Evolutionary conservation across 2,329 filamentous ascomycete species (phyloP), one percentile per base, ranked within the genome.

Genomic region (Orbilia quercus): DNA sequence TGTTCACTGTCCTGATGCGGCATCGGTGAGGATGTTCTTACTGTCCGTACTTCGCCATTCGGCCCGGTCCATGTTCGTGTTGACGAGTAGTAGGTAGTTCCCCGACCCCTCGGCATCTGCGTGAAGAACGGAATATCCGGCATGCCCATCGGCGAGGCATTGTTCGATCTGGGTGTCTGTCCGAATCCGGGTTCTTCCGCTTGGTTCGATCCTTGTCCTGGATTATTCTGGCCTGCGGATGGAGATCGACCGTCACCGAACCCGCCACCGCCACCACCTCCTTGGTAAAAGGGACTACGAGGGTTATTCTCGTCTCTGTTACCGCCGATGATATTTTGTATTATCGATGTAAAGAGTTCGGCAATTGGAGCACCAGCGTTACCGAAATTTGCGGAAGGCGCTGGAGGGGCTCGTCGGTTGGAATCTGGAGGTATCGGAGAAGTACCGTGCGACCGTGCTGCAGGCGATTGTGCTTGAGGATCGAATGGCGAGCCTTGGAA

Each of bases 331-430:
- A 74, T 74, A 58, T 55, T 74, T 31, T 66, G 63, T 50, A 74
- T 62, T 62, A 74, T 74, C n/a, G 70, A 74, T 18, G 70, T 51
- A 28, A 74, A 67, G 54, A 74, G 67, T 23, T 74, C 70, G 2
- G 55, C 42, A 54, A 74, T 67, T 22, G 67, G 67, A 9, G 55
- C 47, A 11, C 47, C 54, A 2, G 16, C 28, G 22, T 74, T 72
- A 12, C 67, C 67, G 20, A 64, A 72, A 28, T 72, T 72, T 20
- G 67, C 36, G n/a, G 67, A 67, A 16, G 70, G 25, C 25, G 40
- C 48, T 7, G 53, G 54, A 28, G 60, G 40, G n/a, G 70, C 7
- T 25, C 62, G 55, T 57, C 48, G 34, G 44, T 25, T 28, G 6
- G 57, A 44, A 23, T 67, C 63, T 22, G 51, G 36, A 18, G 53